A percentile compares a stretch with the other conserved stretches of the same genome.
phyloP scores from a whole-genome alignment of 371 early-diverging fungal genomes.

The Mortierella sp. region DNA sequence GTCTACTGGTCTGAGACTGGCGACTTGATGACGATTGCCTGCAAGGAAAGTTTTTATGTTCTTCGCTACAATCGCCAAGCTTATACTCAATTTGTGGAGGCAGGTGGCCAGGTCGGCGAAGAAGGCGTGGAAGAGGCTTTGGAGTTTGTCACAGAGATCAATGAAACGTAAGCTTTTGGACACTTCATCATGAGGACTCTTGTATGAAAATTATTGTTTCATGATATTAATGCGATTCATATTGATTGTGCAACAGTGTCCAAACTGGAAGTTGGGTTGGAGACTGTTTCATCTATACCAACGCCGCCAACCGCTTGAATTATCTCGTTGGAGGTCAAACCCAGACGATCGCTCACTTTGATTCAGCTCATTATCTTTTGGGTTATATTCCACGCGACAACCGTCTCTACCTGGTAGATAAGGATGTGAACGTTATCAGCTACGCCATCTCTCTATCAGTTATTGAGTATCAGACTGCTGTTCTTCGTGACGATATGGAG shows the following conservation, averaged over 20 bases:
- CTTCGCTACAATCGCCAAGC: conserved; percentile 91
- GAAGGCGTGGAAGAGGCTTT: conserved; percentile 98
- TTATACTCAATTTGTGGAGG: conserved; percentile 81
- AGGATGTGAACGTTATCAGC: conserved; percentile 90
- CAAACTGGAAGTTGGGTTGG: conserved; percentile 97
- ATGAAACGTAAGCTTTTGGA: conserved; percentile 67
- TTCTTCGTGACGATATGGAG: conserved; percentile 92
- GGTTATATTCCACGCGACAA: conserved; percentile 96
- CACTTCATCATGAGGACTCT: not conserved
- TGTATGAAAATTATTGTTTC: not conserved
- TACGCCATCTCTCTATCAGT: conserved; percentile 92
- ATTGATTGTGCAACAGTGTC: conserved; percentile 53
- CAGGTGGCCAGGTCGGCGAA: conserved; percentile 78
- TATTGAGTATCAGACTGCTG: conserved; percentile 96
- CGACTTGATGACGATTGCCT: conserved; percentile 91
- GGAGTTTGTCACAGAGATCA: conserved; percentile 93
- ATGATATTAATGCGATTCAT: not conserved
- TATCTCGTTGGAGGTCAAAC: conserved; percentile 95
- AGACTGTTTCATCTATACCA: conserved; percentile 98
- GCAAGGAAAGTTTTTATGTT: conserved; percentile 95
- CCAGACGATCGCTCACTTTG: conserved; percentile 95
- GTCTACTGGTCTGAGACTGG: conserved; percentile 94
- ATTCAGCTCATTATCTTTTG: conserved; percentile 89
- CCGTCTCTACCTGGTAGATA: conserved; percentile 93
- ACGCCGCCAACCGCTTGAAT: conserved; percentile 89